Evolutionary conservation across 768 basidiomycete genomes (phyloP), one percentile per base, ranked within the genome.

Genomic region (Imleria badia): DNA sequence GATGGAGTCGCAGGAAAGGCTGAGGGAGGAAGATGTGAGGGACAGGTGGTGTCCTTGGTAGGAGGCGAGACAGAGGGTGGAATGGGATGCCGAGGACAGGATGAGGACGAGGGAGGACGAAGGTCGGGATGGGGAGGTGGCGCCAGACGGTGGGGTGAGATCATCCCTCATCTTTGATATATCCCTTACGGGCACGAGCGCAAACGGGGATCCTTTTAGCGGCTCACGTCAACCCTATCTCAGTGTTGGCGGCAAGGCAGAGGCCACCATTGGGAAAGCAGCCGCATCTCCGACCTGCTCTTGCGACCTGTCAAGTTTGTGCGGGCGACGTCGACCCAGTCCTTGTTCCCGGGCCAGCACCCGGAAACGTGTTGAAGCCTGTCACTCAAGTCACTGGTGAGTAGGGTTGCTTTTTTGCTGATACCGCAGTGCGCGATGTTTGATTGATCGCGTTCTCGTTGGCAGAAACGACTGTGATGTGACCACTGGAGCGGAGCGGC

Each of bases 401-500:
- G 56, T n/a, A 19, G 33, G 26, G 26, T 26, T 20, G 20, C n/a
- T n/a, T 19, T 49, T 45, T 35, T 30, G 41, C 19, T 31, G 34
- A 26, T 29, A 6, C 14, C 8, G 0, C n/a, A 4, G 41, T n/a
- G 17, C 1, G 8, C 39, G 15, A 52, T 44, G 26, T 20, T 46
- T 66, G 50, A 58, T 49, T 1, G 8, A 48, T 23, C 12, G 23
- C 29, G 17, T 22, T 6, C 7, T 40, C 9, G 20, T 38, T 38
- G 29, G 39, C 48, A 60, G 45, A 43, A 45, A 13, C 64, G 81
- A 83, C 40, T 81, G 78, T 43, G 80, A 83, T 68, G 75, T 81
- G 5, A 88, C 90, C 7, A 91, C 89, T 5, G 87, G 88, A 0
- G 81, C n/a, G n/a, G n/a, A n/a, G n/a, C n/a, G n/a, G n/a, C n/a